These are phyloP conservation scores for Malus orientalis DNA, from an alignment of 306 rosid species.

Conservation along the genomic window DNA sequence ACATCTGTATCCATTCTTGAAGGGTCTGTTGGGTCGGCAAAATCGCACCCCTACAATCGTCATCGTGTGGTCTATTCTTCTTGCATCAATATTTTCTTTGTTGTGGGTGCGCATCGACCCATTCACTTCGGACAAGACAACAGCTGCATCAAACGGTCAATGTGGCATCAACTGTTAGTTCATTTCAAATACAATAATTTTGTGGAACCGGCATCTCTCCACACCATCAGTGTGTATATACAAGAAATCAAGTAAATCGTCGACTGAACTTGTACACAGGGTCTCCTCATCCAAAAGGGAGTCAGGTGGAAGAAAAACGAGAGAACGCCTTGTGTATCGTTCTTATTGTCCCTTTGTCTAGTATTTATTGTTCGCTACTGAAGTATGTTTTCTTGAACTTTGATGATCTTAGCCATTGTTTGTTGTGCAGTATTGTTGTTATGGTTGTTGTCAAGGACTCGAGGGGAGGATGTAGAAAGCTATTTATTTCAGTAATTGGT, in stretches of 20 bases:
- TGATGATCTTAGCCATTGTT: conserved; percentile 1
- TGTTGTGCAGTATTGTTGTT: conserved; percentile 29
- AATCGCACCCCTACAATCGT: conserved; percentile 90
- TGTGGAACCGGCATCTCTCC: not conserved
- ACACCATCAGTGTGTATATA: conserved; percentile 33
- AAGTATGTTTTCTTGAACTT: conserved; percentile 5
- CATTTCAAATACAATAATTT: not conserved
- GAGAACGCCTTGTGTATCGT: not conserved
- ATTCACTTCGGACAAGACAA: conserved; percentile 39
- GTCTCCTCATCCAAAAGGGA: not conserved
- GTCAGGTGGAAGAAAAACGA: not conserved
- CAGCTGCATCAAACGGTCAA: conserved; percentile 46
- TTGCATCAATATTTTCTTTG: conserved; percentile 87
- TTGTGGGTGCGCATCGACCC: conserved; percentile 94
- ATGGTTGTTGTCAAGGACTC: conserved; percentile 1
- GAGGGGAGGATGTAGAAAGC: conserved; percentile 8
- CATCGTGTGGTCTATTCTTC: conserved; percentile 84
- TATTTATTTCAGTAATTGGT: not conserved
- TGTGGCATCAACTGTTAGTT: conserved; percentile 74
- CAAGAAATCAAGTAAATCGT: conserved; percentile 23
- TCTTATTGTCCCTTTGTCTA: not conserved
- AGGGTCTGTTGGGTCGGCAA: conserved; percentile 85
- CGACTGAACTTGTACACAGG: conserved; percentile 9
- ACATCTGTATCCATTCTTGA: conserved; percentile 89
- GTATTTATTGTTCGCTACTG: not conserved